Evolutionary conservation across 2,329 filamentous ascomycete genomes (phyloP), one percentile per base, ranked within the genome.

Genomic region (Colletotrichum echinochloae): DNA sequence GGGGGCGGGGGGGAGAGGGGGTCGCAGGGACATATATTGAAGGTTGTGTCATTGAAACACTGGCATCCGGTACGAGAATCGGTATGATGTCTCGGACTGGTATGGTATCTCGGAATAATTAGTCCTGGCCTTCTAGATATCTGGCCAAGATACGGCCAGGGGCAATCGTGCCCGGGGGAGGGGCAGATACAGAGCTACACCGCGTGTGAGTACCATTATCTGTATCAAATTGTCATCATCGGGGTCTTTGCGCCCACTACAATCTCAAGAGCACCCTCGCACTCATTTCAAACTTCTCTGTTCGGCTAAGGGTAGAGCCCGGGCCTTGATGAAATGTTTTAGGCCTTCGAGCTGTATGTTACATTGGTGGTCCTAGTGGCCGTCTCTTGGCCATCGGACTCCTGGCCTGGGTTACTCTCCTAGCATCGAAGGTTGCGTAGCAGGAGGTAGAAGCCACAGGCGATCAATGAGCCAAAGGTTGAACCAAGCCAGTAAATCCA

Each of bases 401-500:
- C 86, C 74, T 87, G 86, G 9, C 82, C 84, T 0, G 83, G 83
- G 74, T 88, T 87, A 66, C 81, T 82, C 16, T 80, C 84, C 73
- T 84, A 79, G 75, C 88, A 89, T 65, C 88, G 82, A 39, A 89
- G 79, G 37, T 79, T 76, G 75, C 87, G 87, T 65, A 89, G 78
- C 3, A 86, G 72, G 68, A 81, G 82, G 78, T 88, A 89, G 26
- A 87, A 81, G 9, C 71, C 79, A n/a, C 80, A 83, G 1, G 87
- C 86, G 18, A 89, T 75, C 7, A 85, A 60, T 0, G 84, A 74
- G 0, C 88, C 88, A 60, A 87, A 77, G 12, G 83, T 77, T 1
- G 88, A 87, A 0, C 86, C 87, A 14, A 89, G 73, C 83, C 85
- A 87, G 78, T 86, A 88, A 74, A 87, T 87, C 85, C 85, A 88